Evolutionary conservation across 352 stramenopile species (phyloP).

Genomic region (Pelagophyceae sp.): DNA sequence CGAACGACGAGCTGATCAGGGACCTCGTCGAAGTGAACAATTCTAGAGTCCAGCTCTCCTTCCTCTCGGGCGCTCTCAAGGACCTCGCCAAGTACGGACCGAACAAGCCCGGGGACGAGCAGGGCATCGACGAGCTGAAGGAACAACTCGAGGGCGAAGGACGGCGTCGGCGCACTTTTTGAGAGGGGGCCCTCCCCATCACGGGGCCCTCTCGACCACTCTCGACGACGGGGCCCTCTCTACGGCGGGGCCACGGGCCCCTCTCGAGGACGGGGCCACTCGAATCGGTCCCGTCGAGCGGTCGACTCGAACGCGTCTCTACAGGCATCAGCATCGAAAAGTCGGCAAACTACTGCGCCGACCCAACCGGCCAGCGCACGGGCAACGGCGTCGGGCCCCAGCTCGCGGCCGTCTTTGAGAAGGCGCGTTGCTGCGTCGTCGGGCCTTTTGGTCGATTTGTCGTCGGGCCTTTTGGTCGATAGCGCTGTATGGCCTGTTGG

Average conservation of each 20-base stretch:
- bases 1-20: constrained; percentile 69
- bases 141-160: constrained; percentile 51
- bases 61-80: constrained; percentile 62
- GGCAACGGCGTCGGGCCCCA: constrained; percentile 71
- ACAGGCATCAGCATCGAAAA: constrained; percentile 39
- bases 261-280: no score
- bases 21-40: constrained; percentile 69
- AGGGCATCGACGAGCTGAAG: constrained; percentile 27
- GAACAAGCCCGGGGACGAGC: constrained; percentile 65
- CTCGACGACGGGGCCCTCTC: no score
- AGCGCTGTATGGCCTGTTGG: constrained; percentile 14
- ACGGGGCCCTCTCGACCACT: no score
- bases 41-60: constrained; percentile 46
- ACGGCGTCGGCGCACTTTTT: constrained; percentile 19
- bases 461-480: constrained; percentile 19
- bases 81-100: constrained; percentile 66
- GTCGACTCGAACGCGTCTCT: no score
- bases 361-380: constrained; percentile 69
- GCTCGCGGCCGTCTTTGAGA: constrained; percentile 56
- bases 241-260: no score
- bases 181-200: no score
- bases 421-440: constrained; percentile 42
- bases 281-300: no score
- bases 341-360: constrained; percentile 64
- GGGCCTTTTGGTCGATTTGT: constrained; percentile 25